Conservation (phyloP, 1,284 basidiomycete species). For the Malassezia slooffiae region DNA sequence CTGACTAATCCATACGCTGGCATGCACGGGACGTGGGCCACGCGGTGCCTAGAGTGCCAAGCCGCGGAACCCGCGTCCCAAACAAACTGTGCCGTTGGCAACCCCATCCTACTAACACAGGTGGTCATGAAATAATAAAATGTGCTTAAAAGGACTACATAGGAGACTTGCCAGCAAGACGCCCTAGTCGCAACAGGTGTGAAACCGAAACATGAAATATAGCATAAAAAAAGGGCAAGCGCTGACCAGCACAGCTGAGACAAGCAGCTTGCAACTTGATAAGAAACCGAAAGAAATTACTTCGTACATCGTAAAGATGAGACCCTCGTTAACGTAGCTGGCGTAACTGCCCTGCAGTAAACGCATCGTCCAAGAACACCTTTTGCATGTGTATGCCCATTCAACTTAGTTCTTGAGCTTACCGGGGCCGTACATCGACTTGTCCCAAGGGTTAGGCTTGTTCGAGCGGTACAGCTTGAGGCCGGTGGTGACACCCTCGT, state of each 20-base stretch:
- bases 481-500: slow-evolving; percentile 29
- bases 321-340: too few species aligned
- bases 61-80: neutral
- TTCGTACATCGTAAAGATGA: too few species aligned
- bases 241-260: too few species aligned
- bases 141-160: neutral
- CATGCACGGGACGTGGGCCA: too few species aligned
- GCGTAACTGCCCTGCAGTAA: too few species aligned
- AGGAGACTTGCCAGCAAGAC: neutral
- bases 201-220: slow-evolving; percentile 1
- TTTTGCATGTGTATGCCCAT: neutral
- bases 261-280: too few species aligned
- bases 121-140: neutral
- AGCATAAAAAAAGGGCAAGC: too few species aligned
- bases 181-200: neutral
- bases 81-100: neutral
- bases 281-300: too few species aligned
- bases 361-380: too few species aligned
- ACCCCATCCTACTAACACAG: neutral
- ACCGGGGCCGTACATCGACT: slow-evolving; percentile 30
- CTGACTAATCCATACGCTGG: too few species aligned
- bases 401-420: slow-evolving; percentile 15
- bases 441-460: slow-evolving; percentile 32
- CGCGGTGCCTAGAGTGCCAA: neutral
- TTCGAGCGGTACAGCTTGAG: slow-evolving; percentile 28